These are phyloP conservation scores for Starmerella bombicola DNA, from an alignment of 805 yeast species.

Conservation along the genomic window DNA sequence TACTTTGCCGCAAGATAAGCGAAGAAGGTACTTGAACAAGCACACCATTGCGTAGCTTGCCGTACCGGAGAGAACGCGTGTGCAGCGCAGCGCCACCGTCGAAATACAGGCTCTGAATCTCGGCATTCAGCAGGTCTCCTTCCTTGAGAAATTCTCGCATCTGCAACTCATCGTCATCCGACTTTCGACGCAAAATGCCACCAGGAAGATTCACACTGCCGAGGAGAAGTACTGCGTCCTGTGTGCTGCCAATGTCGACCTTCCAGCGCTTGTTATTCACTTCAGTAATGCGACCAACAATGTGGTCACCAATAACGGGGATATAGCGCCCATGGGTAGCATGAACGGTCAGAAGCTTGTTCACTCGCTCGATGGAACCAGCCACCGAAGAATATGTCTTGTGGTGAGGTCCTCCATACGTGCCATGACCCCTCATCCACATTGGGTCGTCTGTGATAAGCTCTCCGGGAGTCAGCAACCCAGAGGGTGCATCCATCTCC, in stretches of 20 bases:
- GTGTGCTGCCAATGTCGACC: constrained; percentile 91
- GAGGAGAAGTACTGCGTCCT: constrained; percentile 80
- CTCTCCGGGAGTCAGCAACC: constrained; percentile 88
- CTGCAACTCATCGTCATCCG: constrained; percentile 89
- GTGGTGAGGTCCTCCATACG: constrained; percentile 52
- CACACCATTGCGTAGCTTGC: constrained; percentile 84
- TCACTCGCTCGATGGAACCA: constrained; percentile 76
- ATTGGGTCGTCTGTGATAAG: constrained; percentile 86
- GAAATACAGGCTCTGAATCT: constrained; percentile 76
- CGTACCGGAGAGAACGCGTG: constrained; percentile 89
- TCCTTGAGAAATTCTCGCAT: constrained; percentile 91
- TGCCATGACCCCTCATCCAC: constrained; percentile 99
- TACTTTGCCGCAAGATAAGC: constrained; percentile 69
- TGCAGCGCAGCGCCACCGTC: constrained; percentile 92
- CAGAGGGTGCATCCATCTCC: constrained; percentile 17
- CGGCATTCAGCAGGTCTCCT: constrained; percentile 91
- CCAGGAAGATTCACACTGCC: constrained; percentile 97
- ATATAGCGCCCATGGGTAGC: constrained; percentile 79
- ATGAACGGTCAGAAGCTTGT: constrained; percentile 69
- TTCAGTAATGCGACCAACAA: constrained; percentile 86
- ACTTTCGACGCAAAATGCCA: constrained; percentile 84
- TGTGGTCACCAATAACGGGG: constrained; percentile 94
- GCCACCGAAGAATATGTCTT: constrained; percentile 83
- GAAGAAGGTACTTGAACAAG: constrained; percentile 73
- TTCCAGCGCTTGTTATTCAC: constrained; percentile 93